Conservation (phyloP, 441 rosid species). For the Gossypium davidsonii region DNA sequence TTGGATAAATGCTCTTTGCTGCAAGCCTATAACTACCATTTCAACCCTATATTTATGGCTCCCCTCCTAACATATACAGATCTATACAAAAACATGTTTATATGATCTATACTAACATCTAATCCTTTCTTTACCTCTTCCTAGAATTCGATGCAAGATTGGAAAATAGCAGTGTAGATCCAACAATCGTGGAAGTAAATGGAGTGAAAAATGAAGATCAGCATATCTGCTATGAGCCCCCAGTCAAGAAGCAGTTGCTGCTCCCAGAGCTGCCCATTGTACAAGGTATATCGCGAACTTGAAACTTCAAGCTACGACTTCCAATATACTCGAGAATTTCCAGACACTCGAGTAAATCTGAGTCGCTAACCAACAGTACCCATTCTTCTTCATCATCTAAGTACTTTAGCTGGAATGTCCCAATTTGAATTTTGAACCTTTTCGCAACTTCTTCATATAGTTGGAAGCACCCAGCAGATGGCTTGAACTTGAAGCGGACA, state of each 20-base stretch:
- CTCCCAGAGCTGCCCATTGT: constrained; percentile 58
- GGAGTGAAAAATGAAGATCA: not conserved
- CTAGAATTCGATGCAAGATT: not conserved
- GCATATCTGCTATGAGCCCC: constrained; percentile 25
- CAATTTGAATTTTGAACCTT: constrained; percentile 64
- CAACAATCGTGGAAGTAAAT: not conserved
- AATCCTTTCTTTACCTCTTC: not conserved
- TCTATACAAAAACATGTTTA: constrained; percentile 10
- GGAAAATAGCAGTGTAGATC: not conserved
- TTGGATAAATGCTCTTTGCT: not conserved
- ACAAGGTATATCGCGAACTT: constrained; percentile 46
- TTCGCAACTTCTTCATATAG: constrained; percentile 68
- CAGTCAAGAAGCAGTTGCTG: constrained; percentile 46
- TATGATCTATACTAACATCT: not conserved
- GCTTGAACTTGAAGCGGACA: constrained; percentile 74
- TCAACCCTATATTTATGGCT: constrained; percentile 3
- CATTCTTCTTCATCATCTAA: constrained; percentile 86
- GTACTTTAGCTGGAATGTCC: constrained; percentile 72
- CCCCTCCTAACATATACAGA: constrained; percentile 19
- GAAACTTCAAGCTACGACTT: constrained; percentile 51
- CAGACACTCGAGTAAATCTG: constrained; percentile 73
- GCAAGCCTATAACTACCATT: not conserved
- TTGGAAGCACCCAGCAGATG: constrained; percentile 53
- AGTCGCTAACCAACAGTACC: constrained; percentile 66
- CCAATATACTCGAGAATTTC: constrained; percentile 58